Percentiles rank a stretch among this genome's conserved stretches.
Evolutionary conservation across 2,329 filamentous ascomycete species (phyloP).

Genomic region (Coniochaeta prunicola): DNA sequence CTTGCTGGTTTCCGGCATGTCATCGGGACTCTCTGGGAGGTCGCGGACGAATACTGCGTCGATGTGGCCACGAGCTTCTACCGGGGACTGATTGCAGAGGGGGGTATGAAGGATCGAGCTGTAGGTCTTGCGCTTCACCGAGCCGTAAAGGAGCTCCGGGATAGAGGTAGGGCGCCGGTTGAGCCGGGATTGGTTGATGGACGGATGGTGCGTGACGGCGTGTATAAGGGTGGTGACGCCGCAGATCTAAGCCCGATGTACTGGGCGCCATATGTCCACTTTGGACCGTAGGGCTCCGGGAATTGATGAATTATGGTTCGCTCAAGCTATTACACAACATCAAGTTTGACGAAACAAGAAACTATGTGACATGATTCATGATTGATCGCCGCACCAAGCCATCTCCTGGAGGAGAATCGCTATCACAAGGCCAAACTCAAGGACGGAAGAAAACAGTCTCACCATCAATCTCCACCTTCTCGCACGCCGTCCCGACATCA

Average conservation of each 20-base stretch:
- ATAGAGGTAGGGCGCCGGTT: not conserved
- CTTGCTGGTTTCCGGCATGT: conserved; percentile 31
- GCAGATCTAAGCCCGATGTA: conserved; percentile 17
- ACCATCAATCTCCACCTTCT: too few relatives aligned
- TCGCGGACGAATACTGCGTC: conserved; percentile 23
- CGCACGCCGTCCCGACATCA: too few relatives aligned
- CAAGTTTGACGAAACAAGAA: too few relatives aligned
- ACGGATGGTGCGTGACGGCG: not conserved
- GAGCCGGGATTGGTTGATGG: not conserved
- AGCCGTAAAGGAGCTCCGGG: not conserved
- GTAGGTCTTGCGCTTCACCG: not conserved
- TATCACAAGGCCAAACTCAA: too few relatives aligned
- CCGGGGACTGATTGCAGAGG: not conserved
- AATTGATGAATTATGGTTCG: too few relatives aligned
- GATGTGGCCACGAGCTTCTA: conserved; percentile 15
- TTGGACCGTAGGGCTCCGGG: too few relatives aligned
- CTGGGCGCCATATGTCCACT: conserved; percentile 30
- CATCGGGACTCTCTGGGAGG: conserved; percentile 32
- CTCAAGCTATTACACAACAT: too few relatives aligned
- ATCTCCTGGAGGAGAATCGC: too few relatives aligned
- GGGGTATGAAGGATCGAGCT: not conserved
- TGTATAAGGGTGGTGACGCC: not conserved
- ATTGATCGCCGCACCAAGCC: too few relatives aligned
- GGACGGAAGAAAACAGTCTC: too few relatives aligned
- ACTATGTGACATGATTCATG: too few relatives aligned